Percentiles rank a stretch among this genome's conserved stretches.
Evolutionary conservation across 2,329 filamentous ascomycete species (phyloP).

Genomic region (Monilinia laxa): DNA sequence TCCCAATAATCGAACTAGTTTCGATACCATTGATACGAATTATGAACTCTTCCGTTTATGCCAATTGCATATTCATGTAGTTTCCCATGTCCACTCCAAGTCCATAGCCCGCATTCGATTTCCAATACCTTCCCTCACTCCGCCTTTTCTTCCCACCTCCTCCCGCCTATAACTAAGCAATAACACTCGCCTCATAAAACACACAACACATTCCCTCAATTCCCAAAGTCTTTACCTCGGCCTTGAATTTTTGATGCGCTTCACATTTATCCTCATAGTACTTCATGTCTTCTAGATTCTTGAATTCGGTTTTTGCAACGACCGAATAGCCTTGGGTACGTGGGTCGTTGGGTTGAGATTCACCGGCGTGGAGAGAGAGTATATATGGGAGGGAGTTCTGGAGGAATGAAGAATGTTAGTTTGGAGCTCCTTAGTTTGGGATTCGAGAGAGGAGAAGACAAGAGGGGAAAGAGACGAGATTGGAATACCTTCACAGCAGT

Average conservation of each 20-base stretch:
- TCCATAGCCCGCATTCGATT: not conserved
- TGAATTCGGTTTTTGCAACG: constrained; percentile 53
- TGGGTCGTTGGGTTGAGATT: constrained; percentile 48
- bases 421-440: constrained; percentile 31
- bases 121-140: not conserved
- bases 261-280: constrained; percentile 58
- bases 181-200: constrained; percentile 35
- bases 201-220: constrained; percentile 37
- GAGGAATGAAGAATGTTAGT: not conserved
- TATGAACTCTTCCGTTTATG: not conserved
- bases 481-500: constrained; percentile 45
- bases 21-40: not conserved
- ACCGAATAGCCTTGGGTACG: constrained; percentile 57
- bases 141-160: not conserved
- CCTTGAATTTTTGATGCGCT: constrained; percentile 53
- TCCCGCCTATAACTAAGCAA: not conserved
- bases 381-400: constrained; percentile 61
- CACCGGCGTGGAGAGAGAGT: constrained; percentile 48
- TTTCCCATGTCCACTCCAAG: not conserved
- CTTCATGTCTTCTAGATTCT: constrained; percentile 55
- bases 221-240: constrained; percentile 25
- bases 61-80: not conserved
- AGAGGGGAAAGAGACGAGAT: not conserved
- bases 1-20: not conserved
- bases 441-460: constrained; percentile 54